These are phyloP conservation scores for Mycena vitilis DNA, from an alignment of 768 basidiomycete species.

Conservation along the genomic window DNA sequence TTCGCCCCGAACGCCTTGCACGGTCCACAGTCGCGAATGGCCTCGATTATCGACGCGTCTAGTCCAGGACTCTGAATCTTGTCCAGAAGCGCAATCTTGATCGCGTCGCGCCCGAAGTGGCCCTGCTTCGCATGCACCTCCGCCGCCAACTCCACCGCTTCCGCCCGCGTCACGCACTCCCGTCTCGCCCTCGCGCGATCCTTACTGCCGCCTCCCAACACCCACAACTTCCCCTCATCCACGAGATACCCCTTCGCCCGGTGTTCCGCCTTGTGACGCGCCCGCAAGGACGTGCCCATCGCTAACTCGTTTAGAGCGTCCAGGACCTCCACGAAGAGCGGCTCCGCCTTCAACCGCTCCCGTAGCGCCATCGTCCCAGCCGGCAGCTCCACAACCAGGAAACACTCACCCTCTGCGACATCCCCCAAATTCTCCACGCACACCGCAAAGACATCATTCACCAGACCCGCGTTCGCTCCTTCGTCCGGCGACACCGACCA, in stretches of 20 bases:
- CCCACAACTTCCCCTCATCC: conserved; percentile 29
- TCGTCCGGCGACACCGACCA: conserved; percentile 41
- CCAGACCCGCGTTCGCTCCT: conserved; percentile 33
- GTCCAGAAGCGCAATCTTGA: conserved; percentile 37
- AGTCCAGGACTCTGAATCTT: conserved; percentile 30
- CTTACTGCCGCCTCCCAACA: not conserved
- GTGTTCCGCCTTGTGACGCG: conserved; percentile 1
- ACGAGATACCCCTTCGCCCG: conserved; percentile 12
- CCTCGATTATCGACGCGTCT: conserved; percentile 35
- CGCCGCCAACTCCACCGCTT: too few species aligned
- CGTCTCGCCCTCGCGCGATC: conserved; percentile 1
- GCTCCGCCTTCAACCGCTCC: conserved; percentile 25
- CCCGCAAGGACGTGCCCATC: not conserved
- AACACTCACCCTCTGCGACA: not conserved
- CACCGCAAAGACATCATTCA: conserved; percentile 21
- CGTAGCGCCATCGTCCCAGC: conserved; percentile 12
- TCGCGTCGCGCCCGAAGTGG: conserved; percentile 39
- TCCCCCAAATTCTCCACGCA: not conserved
- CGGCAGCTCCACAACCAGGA: not conserved
- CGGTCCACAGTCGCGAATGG: conserved; percentile 37
- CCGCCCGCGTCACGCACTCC: conserved; percentile 19
- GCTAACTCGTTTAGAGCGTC: conserved; percentile 15
- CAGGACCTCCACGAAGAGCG: conserved; percentile 2
- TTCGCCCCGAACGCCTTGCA: conserved; percentile 42
- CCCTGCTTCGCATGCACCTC: conserved; percentile 21